These are phyloP conservation scores for Tricladium varicosporioides DNA, from an alignment of 2,329 filamentous ascomycete genomes.

Conservation along the genomic window DNA sequence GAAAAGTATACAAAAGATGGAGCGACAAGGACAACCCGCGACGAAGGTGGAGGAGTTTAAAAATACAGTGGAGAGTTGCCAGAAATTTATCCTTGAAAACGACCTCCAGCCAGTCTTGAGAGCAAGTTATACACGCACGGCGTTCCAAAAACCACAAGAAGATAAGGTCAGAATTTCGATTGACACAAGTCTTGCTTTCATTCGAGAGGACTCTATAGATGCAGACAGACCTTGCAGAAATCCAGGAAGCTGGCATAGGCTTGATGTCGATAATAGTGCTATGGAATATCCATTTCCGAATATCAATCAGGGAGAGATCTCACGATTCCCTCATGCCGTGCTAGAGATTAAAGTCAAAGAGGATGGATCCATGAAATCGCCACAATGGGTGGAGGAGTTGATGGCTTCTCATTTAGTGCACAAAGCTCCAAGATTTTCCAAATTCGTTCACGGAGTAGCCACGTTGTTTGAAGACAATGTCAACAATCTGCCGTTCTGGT, in stretches of 20 bases:
- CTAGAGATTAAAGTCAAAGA: conserved; percentile 89
- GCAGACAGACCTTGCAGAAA: conserved; percentile 82
- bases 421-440: conserved; percentile 86
- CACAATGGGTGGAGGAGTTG: conserved; percentile 85
- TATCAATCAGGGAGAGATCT: conserved; percentile 88
- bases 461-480: conserved; percentile 93
- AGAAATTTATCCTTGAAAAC: conserved; percentile 74
- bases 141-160: conserved; percentile 94
- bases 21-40: conserved; percentile 66
- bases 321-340: conserved; percentile 84
- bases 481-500: conserved; percentile 95
- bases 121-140: conserved; percentile 90
- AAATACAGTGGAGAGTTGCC: conserved; percentile 71
- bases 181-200: conserved; percentile 88
- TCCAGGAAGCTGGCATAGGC: conserved; percentile 84
- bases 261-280: conserved; percentile 78
- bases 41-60: conserved; percentile 69
- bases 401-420: conserved; percentile 93
- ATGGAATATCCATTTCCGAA: conserved; percentile 86
- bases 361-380: conserved; percentile 62
- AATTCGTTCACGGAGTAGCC: conserved; percentile 92
- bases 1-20: conserved; percentile 84
- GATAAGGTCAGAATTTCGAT: conserved; percentile 88
- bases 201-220: conserved; percentile 77
- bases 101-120: conserved; percentile 81